A percentile compares a stretch with the other conserved stretches of the same genome.
Evolutionary conservation across 768 basidiomycete species (phyloP).

Genomic region (Mycena kentingensis): DNA sequence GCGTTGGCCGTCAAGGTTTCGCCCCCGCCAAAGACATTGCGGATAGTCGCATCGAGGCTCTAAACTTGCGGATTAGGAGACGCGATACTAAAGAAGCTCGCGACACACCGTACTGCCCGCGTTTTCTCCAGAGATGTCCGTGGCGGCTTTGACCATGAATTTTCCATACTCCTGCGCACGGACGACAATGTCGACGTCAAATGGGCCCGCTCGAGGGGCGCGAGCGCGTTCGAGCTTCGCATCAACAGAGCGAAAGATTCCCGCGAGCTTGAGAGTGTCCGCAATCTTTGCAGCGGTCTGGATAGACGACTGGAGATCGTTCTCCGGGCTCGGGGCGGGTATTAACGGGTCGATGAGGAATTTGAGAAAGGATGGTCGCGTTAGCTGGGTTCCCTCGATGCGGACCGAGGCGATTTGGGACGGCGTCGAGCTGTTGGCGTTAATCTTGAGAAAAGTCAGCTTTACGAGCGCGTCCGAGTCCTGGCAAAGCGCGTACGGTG

Average conservation of each 20-base stretch:
- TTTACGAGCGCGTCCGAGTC: background rate
- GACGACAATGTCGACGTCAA: slow-evolving; percentile 81
- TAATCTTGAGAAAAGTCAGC: slow-evolving; percentile 58
- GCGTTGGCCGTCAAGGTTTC: slow-evolving; percentile 84
- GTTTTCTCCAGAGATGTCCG: slow-evolving; percentile 90
- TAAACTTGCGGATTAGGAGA: slow-evolving; percentile 11
- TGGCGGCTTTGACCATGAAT: slow-evolving; percentile 77
- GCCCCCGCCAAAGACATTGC: slow-evolving; percentile 90
- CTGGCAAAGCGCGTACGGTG: slow-evolving; percentile 41
- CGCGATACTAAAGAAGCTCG: slow-evolving; percentile 1
- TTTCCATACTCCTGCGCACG: slow-evolving; percentile 74
- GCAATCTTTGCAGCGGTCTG: slow-evolving; percentile 69
- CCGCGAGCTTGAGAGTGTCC: slow-evolving; percentile 66
- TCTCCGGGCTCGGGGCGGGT: slow-evolving; percentile 22
- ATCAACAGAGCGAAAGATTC: slow-evolving; percentile 72
- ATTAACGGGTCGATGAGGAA: slow-evolving; percentile 72
- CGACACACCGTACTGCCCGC: slow-evolving; percentile 86
- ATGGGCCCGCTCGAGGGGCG: slow-evolving; percentile 51
- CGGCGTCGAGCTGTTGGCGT: slow-evolving; percentile 64
- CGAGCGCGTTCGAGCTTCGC: slow-evolving; percentile 62
- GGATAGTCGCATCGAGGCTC: slow-evolving; percentile 79
- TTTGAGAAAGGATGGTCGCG: slow-evolving; percentile 80
- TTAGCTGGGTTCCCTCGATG: slow-evolving; percentile 65
- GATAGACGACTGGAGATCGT: slow-evolving; percentile 65
- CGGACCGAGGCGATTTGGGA: slow-evolving; percentile 75